phyloP scores from a whole-genome alignment of 768 basidiomycete species.

The Phaeotremella skinneri region DNA sequence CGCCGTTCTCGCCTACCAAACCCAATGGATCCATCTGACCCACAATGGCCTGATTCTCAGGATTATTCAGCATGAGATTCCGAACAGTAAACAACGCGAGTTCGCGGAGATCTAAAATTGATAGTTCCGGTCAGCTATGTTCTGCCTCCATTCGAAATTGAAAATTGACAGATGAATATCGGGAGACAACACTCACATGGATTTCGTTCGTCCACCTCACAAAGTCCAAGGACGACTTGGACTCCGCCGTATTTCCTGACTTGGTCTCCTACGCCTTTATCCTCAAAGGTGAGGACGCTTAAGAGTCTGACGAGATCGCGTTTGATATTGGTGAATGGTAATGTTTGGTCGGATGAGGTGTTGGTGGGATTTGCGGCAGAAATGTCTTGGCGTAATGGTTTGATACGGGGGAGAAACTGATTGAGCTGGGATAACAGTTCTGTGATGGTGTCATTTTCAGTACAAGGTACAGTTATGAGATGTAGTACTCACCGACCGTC shows the following conservation, averaged over 20 bases:
- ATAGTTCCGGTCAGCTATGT: constrained; percentile 6
- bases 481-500: constrained; percentile 59
- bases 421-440: constrained; percentile 74
- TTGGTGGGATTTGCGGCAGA: constrained; percentile 56
- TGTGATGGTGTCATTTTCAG: too few species aligned
- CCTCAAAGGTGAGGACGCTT: constrained; percentile 69
- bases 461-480: too few species aligned
- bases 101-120: constrained; percentile 72
- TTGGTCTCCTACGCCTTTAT: constrained; percentile 69
- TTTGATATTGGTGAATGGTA: constrained; percentile 78
- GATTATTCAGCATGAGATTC: constrained; percentile 72
- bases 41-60: constrained; percentile 76
- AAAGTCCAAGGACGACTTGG: constrained; percentile 78
- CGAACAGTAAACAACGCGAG: constrained; percentile 83
- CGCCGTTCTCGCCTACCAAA: constrained; percentile 62
- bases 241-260: constrained; percentile 71
- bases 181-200: constrained; percentile 66
- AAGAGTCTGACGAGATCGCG: constrained; percentile 83
- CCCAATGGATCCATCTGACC: constrained; percentile 66
- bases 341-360: constrained; percentile 50
- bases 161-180: not conserved
- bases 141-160: not conserved
- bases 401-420: constrained; percentile 76
- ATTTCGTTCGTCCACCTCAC: constrained; percentile 84
- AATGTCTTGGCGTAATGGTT: constrained; percentile 55